These are phyloP conservation scores for Scalesia atractyloides DNA, from an alignment of 129 eudicot species.

Conservation along the genomic window DNA sequence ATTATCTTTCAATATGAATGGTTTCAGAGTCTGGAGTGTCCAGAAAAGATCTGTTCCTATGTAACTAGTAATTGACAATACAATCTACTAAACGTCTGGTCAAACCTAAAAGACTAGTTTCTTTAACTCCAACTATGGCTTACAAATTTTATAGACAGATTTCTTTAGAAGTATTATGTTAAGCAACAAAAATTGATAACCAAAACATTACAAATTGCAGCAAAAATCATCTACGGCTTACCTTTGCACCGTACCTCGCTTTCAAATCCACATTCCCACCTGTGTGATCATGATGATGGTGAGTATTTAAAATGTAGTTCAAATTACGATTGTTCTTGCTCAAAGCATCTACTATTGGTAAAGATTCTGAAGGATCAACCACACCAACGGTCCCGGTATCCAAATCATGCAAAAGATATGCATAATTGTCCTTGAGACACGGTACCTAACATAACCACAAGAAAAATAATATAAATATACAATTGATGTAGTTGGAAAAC, in stretches of 20 bases:
- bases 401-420: constrained; percentile 80
- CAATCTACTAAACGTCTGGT: no score
- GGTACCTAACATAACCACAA: constrained; percentile 55
- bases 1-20: no score
- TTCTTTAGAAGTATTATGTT: not conserved
- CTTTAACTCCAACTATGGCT: no score
- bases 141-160: no score
- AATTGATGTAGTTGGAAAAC: constrained; percentile 15
- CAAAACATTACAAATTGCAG: not conserved
- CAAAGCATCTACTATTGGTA: constrained; percentile 78
- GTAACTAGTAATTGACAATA: no score
- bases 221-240: constrained; percentile 39
- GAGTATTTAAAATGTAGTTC: constrained; percentile 84
- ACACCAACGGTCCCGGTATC: constrained; percentile 98
- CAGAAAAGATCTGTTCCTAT: no score
- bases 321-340: constrained; percentile 71
- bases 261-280: constrained; percentile 92
- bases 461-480: not conserved
- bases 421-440: constrained; percentile 85
- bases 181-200: constrained; percentile 1
- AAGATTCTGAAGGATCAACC: constrained; percentile 95
- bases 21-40: no score
- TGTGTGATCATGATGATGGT: constrained; percentile 94
- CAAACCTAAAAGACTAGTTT: no score
- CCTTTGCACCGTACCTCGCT: constrained; percentile 98